Base-by-base conservation (phyloP, 2,329 filamentous ascomycete genomes). In the Claviceps sorghi region DNA sequence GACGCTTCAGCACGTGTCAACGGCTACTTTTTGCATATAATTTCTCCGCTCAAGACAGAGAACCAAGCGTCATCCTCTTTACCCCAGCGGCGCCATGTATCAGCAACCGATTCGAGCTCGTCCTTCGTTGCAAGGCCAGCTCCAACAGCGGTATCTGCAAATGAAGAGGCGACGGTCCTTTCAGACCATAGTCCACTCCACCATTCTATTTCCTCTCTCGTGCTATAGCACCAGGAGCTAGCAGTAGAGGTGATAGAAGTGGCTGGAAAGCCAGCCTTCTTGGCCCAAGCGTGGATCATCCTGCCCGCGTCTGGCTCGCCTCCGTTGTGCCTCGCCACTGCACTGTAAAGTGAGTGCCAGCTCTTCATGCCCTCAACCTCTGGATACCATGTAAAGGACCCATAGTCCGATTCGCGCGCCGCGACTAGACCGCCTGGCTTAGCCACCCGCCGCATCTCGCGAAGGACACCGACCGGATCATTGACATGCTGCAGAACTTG, bases 401-500 rank as follows among this genome's bases (percentile, higher is more conserved):
- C 49, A 6, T 36, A 54, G 46, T 61, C 61, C 5, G 59, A 54
- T 49, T 60, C 59, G 36, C 61, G 67, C 6, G 57, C 57, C 6
- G 60, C 71, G 0, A 72, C 59, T 15, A 73, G 55, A 22, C 71
- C 72, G 2, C 70, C 69, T 0, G 65, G 63, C 57, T 64, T 70
- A 9, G 69, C 58, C 0, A 73, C 66, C 0, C 72, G 63, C 2
- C 65, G 61, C 62, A 72, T 69, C 58, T 72, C 70, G 2, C 44
- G n/a, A 22, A 72, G 50, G 11, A 68, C 63, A 0, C 53, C 42
- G 2, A 67, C 63, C 4, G 62, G 63, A 32, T 65, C 60, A 2
- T 63, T 59, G 19, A 73, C 60, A 53, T 73, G 69, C 21, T 65
- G 62, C 21, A 74, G 58, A 4, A 72, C 57, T 54, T 72, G 69